Evolutionary conservation across 306 rosid genomes (phyloP).

Genomic region (Dryas octopetala): DNA sequence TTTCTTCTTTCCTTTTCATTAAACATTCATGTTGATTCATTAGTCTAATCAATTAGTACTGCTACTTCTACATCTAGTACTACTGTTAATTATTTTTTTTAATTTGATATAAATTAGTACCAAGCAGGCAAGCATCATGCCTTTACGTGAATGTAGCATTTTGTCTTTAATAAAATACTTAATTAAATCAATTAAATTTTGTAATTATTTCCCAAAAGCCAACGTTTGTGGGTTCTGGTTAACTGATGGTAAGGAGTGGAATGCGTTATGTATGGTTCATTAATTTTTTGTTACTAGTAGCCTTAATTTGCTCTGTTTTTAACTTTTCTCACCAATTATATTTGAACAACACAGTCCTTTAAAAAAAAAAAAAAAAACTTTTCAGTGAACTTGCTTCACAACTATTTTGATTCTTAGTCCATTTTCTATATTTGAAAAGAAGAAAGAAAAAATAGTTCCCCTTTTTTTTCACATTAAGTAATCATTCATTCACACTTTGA

Average conservation of each 20-base stretch:
- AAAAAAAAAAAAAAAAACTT: too few relatives aligned
- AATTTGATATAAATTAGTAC: too few relatives aligned
- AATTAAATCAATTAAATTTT: too few relatives aligned
- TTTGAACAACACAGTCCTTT: background rate
- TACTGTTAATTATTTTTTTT: too few relatives aligned
- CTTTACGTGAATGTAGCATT: too few relatives aligned
- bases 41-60: too few relatives aligned
- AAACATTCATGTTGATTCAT: background rate
- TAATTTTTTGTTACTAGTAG: background rate
- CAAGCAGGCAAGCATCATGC: too few relatives aligned
- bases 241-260: background rate
- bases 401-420: background rate
- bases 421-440: too few relatives aligned
- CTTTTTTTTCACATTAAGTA: background rate
- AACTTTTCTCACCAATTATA: background rate
- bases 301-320: background rate
- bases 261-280: background rate
- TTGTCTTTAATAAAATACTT: too few relatives aligned
- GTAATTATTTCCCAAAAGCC: background rate
- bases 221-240: background rate
- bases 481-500: background rate
- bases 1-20: background rate
- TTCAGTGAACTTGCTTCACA: background rate
- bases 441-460: too few relatives aligned
- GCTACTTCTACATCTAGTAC: too few relatives aligned